A percentile compares a stretch with the other conserved stretches of the same genome.
phyloP scores from a whole-genome alignment of 2,329 filamentous ascomycete species.

The Colletotrichum siamense region DNA sequence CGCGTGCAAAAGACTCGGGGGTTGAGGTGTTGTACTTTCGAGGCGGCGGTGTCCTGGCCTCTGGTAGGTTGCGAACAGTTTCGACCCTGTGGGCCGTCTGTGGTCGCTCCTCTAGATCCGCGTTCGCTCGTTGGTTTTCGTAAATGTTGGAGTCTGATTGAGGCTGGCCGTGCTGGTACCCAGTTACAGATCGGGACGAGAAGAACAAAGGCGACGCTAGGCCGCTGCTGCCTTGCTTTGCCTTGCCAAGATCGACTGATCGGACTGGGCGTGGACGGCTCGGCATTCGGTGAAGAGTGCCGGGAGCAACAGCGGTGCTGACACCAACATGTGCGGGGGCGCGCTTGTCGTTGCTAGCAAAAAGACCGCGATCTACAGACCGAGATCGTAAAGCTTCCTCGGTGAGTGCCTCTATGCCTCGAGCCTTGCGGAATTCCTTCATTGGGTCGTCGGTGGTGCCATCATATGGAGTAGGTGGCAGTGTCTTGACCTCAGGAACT shows the following conservation, averaged over 20 bases:
- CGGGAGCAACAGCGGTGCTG: conserved; percentile 66
- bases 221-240: conserved; percentile 29
- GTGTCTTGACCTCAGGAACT: conserved; percentile 20
- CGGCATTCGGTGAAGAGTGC: conserved; percentile 53
- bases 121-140: conserved; percentile 36
- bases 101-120: conserved; percentile 50
- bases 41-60: conserved; percentile 39
- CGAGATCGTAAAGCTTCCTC: conserved; percentile 60
- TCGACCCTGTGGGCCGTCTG: conserved; percentile 51
- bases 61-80: conserved; percentile 32
- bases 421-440: conserved; percentile 47
- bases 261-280: conserved; percentile 48
- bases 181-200: conserved; percentile 40
- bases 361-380: conserved; percentile 68
- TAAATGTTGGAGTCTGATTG: conserved; percentile 51
- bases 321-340: conserved; percentile 68
- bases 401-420: conserved; percentile 39
- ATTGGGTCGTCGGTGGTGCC: conserved; percentile 43
- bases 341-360: conserved; percentile 67
- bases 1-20: conserved; percentile 43
- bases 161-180: conserved; percentile 49
- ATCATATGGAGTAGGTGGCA: conserved; percentile 43
- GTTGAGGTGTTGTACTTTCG: conserved; percentile 42
- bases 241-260: conserved; percentile 45
- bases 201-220: conserved; percentile 44